These are phyloP conservation scores for Medakamo hakoo DNA, from an alignment of 139 green algal species.

Conservation along the genomic window DNA sequence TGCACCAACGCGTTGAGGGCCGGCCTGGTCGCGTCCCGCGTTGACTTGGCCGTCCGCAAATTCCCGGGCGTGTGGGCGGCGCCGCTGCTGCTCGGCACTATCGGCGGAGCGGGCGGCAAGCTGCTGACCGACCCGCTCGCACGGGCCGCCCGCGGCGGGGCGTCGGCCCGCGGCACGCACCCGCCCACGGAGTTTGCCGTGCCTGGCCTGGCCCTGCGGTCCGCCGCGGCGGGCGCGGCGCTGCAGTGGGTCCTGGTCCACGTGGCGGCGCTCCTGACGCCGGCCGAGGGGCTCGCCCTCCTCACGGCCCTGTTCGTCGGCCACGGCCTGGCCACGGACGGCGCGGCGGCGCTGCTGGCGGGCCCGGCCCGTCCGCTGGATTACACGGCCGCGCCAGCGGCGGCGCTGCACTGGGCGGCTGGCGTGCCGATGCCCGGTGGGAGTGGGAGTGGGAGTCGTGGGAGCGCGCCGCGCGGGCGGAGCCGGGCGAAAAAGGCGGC, in stretches of 20 bases:
- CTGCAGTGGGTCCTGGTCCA: slow-evolving; percentile 20
- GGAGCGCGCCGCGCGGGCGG: no score
- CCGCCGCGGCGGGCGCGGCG: slow-evolving; percentile 7
- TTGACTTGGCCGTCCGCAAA: slow-evolving; percentile 13
- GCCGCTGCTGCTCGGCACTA: slow-evolving; percentile 27
- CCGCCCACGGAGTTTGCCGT: slow-evolving; percentile 9
- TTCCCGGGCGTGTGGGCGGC: slow-evolving; percentile 23
- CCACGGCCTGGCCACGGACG: slow-evolving; percentile 19
- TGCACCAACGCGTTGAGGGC: slow-evolving; percentile 28
- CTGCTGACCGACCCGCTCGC: slow-evolving; percentile 18
- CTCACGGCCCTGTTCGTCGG: slow-evolving; percentile 16
- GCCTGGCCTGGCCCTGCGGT: slow-evolving; percentile 17
- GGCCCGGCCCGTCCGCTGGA: background rate
- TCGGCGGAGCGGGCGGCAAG: slow-evolving; percentile 24
- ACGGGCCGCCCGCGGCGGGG: slow-evolving; percentile 1
- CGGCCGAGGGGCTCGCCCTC: slow-evolving; percentile 18
- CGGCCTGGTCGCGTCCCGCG: slow-evolving; percentile 18
- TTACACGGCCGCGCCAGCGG: background rate
- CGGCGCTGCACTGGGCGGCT: background rate
- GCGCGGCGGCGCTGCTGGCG: background rate
- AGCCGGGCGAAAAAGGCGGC: no score
- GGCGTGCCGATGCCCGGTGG: background rate
- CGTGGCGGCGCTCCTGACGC: slow-evolving; percentile 11
- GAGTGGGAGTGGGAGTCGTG: no score
- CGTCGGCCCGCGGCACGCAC: background rate